Evolutionary conservation across 2,329 filamentous ascomycete genomes (phyloP).

Genomic region (Ceratocystis ficicola): DNA sequence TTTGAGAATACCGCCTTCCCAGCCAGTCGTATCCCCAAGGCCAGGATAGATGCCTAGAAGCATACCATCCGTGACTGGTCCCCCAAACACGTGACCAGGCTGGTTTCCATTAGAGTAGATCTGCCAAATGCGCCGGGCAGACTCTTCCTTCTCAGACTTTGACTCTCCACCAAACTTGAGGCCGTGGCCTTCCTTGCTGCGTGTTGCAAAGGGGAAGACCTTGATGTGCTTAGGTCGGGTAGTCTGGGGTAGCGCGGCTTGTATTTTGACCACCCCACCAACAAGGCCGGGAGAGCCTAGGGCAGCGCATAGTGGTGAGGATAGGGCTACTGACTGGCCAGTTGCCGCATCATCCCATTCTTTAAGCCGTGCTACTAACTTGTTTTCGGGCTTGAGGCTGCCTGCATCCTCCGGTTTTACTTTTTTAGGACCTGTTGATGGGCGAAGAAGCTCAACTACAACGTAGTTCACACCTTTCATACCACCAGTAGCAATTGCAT

Average conservation of each 20-base stretch:
- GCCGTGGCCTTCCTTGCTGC: slow-evolving; percentile 47
- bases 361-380: slow-evolving; percentile 61
- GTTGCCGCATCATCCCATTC: slow-evolving; percentile 83
- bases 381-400: slow-evolving; percentile 40
- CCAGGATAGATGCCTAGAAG: slow-evolving; percentile 50
- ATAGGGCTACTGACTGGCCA: slow-evolving; percentile 66
- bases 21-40: slow-evolving; percentile 46
- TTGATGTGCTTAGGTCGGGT: slow-evolving; percentile 52
- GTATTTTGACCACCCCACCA: slow-evolving; percentile 76
- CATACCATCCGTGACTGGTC: slow-evolving; percentile 81
- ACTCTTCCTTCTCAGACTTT: slow-evolving; percentile 68
- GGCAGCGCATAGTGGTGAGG: slow-evolving; percentile 59
- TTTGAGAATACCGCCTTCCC: slow-evolving; percentile 73
- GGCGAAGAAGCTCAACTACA: slow-evolving; percentile 73
- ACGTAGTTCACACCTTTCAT: slow-evolving; percentile 68
- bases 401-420: slow-evolving; percentile 56
- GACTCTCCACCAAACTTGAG: slow-evolving; percentile 83
- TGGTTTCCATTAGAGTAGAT: slow-evolving; percentile 49
- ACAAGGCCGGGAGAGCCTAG: slow-evolving; percentile 62
- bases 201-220: slow-evolving; percentile 63
- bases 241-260: slow-evolving; percentile 65
- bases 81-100: slow-evolving; percentile 48
- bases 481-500: slow-evolving; percentile 57
- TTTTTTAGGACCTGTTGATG: slow-evolving; percentile 57
- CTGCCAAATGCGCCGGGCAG: slow-evolving; percentile 55